Evolutionary conservation across 1,284 basidiomycete genomes (phyloP), one percentile per base, ranked within the genome.

Genomic region (Gymnopus androsaceus): DNA sequence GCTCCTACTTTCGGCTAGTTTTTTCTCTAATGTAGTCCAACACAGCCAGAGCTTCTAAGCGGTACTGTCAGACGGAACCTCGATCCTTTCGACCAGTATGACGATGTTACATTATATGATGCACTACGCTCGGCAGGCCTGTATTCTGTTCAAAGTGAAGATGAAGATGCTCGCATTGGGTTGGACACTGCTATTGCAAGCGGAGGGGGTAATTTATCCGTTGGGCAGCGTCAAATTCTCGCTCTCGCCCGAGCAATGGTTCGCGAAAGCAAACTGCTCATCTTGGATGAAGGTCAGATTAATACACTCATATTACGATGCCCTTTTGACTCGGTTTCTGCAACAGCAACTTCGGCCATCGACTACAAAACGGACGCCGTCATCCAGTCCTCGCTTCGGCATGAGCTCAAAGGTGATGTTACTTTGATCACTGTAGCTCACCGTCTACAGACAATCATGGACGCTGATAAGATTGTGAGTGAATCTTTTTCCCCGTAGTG

Each of bases 81-180:
- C 11, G 81, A 83, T 61, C 85, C 87, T 0, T 88, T 87, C 67
- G 75, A 73, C 14, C 74, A 83, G 62, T 75, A 81, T 61, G 82
- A 86, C 47, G 87, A 89, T 62, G 76, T 78, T 1, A 67, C 66
- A 0, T 68, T 80, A 40, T 73, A 77, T 53, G 65, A 68, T 38
- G 74, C 79, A 0, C 65, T 81, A 3, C 68, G 72, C 28, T 65
- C 75, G 11, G 69, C 77, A 0, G 76, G 77, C 4, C 60, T 80
- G 4, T 75, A 69, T 55, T 64, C 71, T 3, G 56, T 75, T 5
- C 72, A 74, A 55, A 63, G 56, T 38, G 71, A 75, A 63, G 63
- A 59, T 21, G 72, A 75, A 28, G 68, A 73, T 34, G 67, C 64
- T 15, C 68, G 49, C 41, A 69, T 77, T 55, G 73, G 70, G 3